Evolutionary conservation across 495 filamentous ascomycete genomes (phyloP), one percentile per base, ranked within the genome.

Genomic region (Hypoxylon subgilvum): DNA sequence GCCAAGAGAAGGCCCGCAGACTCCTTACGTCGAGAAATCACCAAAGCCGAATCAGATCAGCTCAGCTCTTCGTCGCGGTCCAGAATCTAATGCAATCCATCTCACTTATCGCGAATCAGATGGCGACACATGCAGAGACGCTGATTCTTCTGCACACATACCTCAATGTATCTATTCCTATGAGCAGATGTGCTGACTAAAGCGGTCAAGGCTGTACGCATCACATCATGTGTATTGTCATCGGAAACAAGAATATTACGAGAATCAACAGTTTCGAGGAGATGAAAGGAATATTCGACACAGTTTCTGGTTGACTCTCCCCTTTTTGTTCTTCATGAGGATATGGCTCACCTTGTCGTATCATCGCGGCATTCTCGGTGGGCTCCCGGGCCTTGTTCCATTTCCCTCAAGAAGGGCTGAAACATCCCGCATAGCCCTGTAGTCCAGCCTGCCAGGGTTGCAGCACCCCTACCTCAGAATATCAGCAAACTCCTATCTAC

Each of bases 401-500:
- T 53, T 46, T 64, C 34, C 30, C 42, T 50, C 31, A 52, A 53
- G 34, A 27, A 41, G 49, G 54, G 53, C 49, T 64, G 61, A 64
- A 64, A 64, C 61, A 14, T 13, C 34, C n/a, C 16, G 27, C 49
- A 64, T 46, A 53, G 54, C 53, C 61, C 61, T 61, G 47, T 7
- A 19, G 16, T 32, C 30, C 28, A 13, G 25, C 56, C 35, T 21
- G 18, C 27, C 25, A 8, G n/a, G 32, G n/a, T 42, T 18, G 35
- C 36, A 38, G 38, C 22, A 35, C 22, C 30, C 49, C 19, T 39
- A n/a, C n/a, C n/a, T 31, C 12, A 32, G 14, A 28, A 14, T 30
- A 12, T 35, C 31, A 6, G 31, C n/a, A 10, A 13, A 6, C n/a
- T n/a, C 12, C 27, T 3, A 45, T 2, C 28, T 17, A 18, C 14